Percentiles rank a stretch among this genome's conserved stretches.
Conservation (phyloP, 305 asterid species). For the Plantago coronopus region DNA sequence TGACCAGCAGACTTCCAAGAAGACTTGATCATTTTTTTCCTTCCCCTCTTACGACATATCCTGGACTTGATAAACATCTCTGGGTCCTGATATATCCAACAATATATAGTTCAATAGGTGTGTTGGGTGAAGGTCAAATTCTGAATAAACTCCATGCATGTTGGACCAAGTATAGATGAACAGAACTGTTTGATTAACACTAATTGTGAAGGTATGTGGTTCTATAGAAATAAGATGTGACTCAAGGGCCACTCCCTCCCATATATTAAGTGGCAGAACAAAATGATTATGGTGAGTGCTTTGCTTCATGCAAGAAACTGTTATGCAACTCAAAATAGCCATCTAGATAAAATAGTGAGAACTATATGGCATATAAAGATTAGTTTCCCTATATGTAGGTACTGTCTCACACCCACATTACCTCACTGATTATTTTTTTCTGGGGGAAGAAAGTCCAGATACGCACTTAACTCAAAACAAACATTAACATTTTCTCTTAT, state of each 20-base stretch:
- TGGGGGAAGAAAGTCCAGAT: background rate
- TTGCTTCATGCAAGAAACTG: too few relatives aligned
- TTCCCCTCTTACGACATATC: conserved; percentile 84
- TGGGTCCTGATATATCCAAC: conserved; percentile 36
- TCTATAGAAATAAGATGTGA: too few relatives aligned
- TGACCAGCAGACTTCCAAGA: conserved; percentile 98
- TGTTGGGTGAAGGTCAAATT: background rate
- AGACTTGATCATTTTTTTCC: conserved; percentile 82
- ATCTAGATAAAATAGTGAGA: too few relatives aligned
- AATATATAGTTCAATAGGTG: conserved; percentile 11
- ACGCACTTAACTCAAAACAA: background rate
- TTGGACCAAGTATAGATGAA: background rate
- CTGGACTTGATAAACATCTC: conserved; percentile 70
- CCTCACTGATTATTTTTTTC: background rate
- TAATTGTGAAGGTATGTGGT: too few relatives aligned
- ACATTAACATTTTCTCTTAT: background rate
- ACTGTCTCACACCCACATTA: background rate
- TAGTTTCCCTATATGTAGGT: too few relatives aligned
- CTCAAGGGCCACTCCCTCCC: too few relatives aligned
- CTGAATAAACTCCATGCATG: background rate
- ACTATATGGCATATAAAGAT: too few relatives aligned
- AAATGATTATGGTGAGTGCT: too few relatives aligned
- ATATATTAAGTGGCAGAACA: too few relatives aligned
- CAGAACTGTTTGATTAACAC: background rate
- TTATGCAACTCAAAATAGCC: too few relatives aligned